These are phyloP conservation scores for Penstemon barbatus DNA, from an alignment of 257 asterid genomes.

Conservation along the genomic window DNA sequence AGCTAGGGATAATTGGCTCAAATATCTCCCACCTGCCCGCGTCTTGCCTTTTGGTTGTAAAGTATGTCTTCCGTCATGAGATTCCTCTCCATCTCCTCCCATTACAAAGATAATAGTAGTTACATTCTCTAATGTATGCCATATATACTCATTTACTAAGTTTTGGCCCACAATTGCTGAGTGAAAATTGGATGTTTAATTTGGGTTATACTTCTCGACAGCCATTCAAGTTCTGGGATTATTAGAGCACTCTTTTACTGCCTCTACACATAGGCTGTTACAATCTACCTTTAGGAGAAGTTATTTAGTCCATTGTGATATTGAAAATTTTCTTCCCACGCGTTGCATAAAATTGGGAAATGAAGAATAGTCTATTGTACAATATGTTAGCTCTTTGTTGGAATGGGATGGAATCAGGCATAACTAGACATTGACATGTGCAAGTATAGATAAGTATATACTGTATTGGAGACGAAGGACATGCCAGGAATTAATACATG, in stretches of 20 bases:
- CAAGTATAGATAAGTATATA: background rate
- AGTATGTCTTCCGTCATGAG: constrained; percentile 43
- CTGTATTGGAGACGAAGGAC: constrained; percentile 6
- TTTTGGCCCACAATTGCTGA: background rate
- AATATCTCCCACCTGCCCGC: constrained; percentile 67
- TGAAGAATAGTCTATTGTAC: background rate
- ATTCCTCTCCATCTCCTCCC: background rate
- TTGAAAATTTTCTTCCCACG: too few relatives aligned
- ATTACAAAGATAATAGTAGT: background rate
- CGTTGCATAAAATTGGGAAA: background rate
- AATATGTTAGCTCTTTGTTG: background rate
- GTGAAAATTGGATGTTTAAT: background rate
- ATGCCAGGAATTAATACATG: background rate
- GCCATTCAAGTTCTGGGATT: background rate
- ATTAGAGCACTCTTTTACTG: too few relatives aligned
- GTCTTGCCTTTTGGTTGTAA: constrained; percentile 93
- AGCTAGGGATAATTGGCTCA: constrained; percentile 86
- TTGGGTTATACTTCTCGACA: background rate
- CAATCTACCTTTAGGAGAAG: background rate
- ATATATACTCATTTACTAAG: background rate
- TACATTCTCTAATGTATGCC: background rate
- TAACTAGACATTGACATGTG: background rate
- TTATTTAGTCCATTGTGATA: background rate
- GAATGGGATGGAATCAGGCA: constrained; percentile 15
- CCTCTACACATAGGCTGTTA: background rate